These are phyloP conservation scores for Besnoitia besnoiti DNA, from an alignment of 169 alveolate species.

Conservation along the genomic window DNA sequence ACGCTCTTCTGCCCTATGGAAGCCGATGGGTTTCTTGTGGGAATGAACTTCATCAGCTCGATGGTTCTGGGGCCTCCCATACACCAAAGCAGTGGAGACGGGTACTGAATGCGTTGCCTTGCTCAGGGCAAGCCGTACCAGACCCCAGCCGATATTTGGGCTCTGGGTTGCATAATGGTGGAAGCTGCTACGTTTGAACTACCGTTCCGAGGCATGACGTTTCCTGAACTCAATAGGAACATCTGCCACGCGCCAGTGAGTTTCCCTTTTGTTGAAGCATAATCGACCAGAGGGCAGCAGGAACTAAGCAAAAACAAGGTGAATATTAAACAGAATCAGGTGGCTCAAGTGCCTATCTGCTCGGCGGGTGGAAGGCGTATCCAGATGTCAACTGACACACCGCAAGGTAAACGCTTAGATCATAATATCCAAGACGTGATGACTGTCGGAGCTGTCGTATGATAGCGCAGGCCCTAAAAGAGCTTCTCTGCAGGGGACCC, in stretches of 20 bases:
- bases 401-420: too few species aligned
- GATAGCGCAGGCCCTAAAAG: too few species aligned
- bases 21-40: too few species aligned
- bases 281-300: not conserved
- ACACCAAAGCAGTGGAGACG: too few species aligned
- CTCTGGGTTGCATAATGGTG: constrained; percentile 93
- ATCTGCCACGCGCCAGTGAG: constrained; percentile 70
- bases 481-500: too few species aligned
- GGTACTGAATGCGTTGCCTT: too few species aligned
- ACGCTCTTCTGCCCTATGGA: too few species aligned
- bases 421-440: too few species aligned
- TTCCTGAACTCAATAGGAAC: constrained; percentile 60
- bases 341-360: not conserved
- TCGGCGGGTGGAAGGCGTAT: not conserved
- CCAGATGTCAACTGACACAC: too few species aligned
- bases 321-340: not conserved
- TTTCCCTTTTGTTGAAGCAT: not conserved
- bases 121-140: constrained; percentile 94
- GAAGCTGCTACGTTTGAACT: constrained; percentile 77
- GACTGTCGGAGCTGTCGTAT: too few species aligned
- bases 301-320: not conserved
- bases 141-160: constrained; percentile 99
- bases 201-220: constrained; percentile 62
- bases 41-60: too few species aligned
- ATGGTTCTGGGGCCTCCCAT: too few species aligned